Evolutionary conservation across 176 grass and related monocot species (phyloP).

Genomic region (Poa annua): DNA sequence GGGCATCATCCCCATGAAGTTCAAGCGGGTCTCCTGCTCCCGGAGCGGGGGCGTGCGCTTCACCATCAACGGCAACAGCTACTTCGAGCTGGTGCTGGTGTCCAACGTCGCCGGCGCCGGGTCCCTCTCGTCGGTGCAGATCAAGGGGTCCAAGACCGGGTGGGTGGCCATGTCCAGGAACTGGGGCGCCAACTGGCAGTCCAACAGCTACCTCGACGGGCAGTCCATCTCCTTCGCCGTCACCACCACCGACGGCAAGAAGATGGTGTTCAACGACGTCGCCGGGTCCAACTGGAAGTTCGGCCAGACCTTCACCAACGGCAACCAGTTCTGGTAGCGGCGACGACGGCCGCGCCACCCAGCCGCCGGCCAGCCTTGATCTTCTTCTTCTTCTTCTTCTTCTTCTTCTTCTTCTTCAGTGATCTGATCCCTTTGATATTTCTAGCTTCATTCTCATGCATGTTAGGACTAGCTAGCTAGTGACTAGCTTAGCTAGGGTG

Average conservation of each 20-base stretch:
- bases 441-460: too few species aligned
- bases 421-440: too few species aligned
- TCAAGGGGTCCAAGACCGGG: conserved; percentile 54
- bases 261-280: conserved; percentile 41
- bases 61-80: conserved; percentile 72
- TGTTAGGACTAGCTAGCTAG: too few species aligned
- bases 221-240: conserved; percentile 79
- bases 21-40: conserved; percentile 47
- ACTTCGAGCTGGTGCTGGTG: conserved; percentile 81
- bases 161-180: conserved; percentile 71
- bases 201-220: conserved; percentile 43
- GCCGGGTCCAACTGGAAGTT: conserved; percentile 50
- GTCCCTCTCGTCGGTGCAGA: conserved; percentile 50
- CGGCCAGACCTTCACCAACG: conserved; percentile 76
- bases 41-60: conserved; percentile 63
- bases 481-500: too few species aligned
- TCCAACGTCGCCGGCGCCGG: conserved; percentile 67
- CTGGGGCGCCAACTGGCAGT: conserved; percentile 79
- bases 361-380: too few species aligned
- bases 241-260: conserved; percentile 48
- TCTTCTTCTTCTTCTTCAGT: too few species aligned
- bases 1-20: conserved; percentile 67
- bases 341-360: too few species aligned
- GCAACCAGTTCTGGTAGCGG: conserved; percentile 56
- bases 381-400: too few species aligned